Conservation (phyloP, 768 basidiomycete genomes). For the Wakefieldia striispora region DNA sequence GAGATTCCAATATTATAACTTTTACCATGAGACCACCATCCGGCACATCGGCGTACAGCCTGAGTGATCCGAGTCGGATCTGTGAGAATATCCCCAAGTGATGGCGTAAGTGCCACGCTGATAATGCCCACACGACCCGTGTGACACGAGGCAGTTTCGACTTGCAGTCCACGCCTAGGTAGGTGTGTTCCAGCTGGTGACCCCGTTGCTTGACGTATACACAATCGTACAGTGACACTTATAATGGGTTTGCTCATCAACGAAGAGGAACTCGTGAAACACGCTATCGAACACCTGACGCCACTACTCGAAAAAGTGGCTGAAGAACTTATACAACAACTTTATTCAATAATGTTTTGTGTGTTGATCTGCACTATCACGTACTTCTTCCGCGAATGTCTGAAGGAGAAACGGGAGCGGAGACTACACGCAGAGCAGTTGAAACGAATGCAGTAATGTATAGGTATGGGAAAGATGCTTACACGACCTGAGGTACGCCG, state of each 20-base stretch:
- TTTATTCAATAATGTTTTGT: conserved; percentile 5
- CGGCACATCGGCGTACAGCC: not conserved
- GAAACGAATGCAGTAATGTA: conserved; percentile 4
- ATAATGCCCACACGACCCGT: not conserved
- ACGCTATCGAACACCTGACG: conserved; percentile 6
- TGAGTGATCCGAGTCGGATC: not conserved
- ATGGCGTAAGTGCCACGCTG: not conserved
- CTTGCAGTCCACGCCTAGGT: not conserved
- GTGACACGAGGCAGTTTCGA: not conserved
- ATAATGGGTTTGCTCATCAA: conserved; percentile 21
- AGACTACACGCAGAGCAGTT: conserved; percentile 15
- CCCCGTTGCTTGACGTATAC: not conserved
- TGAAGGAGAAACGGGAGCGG: conserved; percentile 22
- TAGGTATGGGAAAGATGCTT: not conserved
- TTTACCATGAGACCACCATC: too few species aligned
- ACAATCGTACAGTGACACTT: not conserved
- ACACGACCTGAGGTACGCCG: not conserved
- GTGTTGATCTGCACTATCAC: conserved; percentile 14
- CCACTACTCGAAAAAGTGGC: conserved; percentile 10
- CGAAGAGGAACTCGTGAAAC: conserved; percentile 14
- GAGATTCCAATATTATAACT: too few species aligned
- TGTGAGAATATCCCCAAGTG: conserved; percentile 2
- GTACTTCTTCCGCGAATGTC: conserved; percentile 13
- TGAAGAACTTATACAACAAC: not conserved
- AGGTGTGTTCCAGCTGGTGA: not conserved